Conservation (phyloP, 768 basidiomycete genomes). For the Mycena rosella region DNA sequence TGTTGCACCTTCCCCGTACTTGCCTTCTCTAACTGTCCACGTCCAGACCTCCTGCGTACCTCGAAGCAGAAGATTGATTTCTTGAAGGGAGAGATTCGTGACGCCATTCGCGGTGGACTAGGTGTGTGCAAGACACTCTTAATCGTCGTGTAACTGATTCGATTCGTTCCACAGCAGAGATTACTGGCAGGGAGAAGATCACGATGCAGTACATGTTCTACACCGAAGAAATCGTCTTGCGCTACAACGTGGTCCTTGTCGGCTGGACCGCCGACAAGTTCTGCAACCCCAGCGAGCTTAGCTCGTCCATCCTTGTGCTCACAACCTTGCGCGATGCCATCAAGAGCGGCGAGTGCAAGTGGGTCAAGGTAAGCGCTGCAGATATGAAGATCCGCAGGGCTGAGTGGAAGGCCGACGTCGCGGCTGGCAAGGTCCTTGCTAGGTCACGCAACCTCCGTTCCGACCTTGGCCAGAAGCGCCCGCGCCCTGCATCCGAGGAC, state of each 20-base stretch:
- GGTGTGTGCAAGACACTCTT: neutral
- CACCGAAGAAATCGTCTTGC: conserved; percentile 17
- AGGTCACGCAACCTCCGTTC: neutral
- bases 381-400: neutral
- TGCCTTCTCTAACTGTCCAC: neutral
- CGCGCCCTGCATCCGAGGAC: neutral
- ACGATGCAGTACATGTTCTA: neutral
- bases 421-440: neutral
- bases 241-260: conserved; percentile 33
- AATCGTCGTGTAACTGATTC: neutral
- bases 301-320: conserved; percentile 4
- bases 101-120: neutral
- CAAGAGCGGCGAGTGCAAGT: neutral
- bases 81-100: neutral
- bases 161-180: no score
- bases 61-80: conserved; percentile 5
- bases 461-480: conserved; percentile 6
- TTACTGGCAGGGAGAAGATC: neutral
- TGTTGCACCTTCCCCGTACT: neutral
- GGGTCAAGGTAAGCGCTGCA: neutral
- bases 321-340: conserved; percentile 2
- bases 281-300: conserved; percentile 18
- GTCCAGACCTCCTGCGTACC: neutral
- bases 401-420: conserved; percentile 4
- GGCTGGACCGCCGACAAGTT: conserved; percentile 35